These are phyloP conservation scores for Leccinum incarnatum DNA, from an alignment of 768 basidiomycete species.

Conservation along the genomic window DNA sequence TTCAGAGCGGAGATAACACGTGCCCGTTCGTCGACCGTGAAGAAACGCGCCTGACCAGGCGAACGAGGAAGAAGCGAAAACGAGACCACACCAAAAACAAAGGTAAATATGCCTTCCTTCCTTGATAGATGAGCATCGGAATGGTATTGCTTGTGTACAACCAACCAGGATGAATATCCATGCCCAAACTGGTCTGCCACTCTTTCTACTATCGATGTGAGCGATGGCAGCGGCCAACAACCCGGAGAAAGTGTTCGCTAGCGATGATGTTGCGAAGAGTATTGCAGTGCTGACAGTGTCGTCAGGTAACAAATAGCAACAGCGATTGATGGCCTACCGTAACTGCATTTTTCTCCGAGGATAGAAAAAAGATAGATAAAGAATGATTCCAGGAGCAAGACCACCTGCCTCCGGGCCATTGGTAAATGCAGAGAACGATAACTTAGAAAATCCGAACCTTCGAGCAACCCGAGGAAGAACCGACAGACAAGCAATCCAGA, in stretches of 20 bases:
- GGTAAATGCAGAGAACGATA: slow-evolving; percentile 3
- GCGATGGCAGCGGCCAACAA: slow-evolving; percentile 58
- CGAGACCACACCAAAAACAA: slow-evolving; percentile 49
- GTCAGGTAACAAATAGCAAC: not conserved
- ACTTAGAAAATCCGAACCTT: slow-evolving; percentile 41
- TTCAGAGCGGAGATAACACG: slow-evolving; percentile 38
- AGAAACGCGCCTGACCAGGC: slow-evolving; percentile 46
- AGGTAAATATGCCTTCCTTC: slow-evolving; percentile 61
- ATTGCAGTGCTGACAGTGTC: slow-evolving; percentile 33
- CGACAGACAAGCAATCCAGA: slow-evolving; percentile 53
- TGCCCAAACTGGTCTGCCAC: slow-evolving; percentile 55
- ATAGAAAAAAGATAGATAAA: slow-evolving; percentile 54
- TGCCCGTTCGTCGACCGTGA: slow-evolving; percentile 47
- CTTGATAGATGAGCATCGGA: not conserved
- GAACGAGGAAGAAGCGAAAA: slow-evolving; percentile 50
- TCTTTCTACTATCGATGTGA: slow-evolving; percentile 48
- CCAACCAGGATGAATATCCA: slow-evolving; percentile 57
- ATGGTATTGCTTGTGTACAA: not conserved
- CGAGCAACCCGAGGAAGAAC: slow-evolving; percentile 50
- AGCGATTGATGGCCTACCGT: not conserved
- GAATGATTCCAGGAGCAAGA: slow-evolving; percentile 54
- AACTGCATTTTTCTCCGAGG: slow-evolving; percentile 31
- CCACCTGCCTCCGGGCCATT: slow-evolving; percentile 38
- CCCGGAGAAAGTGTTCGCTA: slow-evolving; percentile 63
- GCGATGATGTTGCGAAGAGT: slow-evolving; percentile 44